phyloP scores from a whole-genome alignment of 495 filamentous ascomycete species.

The Daldinia vernicosa region DNA sequence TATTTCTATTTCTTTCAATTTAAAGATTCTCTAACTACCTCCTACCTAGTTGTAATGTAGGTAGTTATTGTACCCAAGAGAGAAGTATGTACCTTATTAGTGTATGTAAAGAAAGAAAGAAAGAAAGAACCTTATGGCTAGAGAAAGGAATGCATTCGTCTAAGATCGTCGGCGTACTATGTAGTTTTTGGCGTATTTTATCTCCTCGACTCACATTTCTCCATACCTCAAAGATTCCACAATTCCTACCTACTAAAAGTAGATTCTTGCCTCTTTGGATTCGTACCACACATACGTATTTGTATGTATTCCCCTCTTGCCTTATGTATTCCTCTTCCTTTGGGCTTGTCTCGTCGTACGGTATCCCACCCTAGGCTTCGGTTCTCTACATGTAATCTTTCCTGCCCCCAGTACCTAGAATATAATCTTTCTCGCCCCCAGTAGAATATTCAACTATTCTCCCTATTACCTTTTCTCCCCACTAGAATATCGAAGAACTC shows the following conservation, averaged over 20 bases:
- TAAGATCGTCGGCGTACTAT: neutral
- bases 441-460: neutral
- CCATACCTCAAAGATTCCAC: conserved; percentile 16
- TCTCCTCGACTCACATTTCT: conserved; percentile 16
- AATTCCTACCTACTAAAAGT: conserved; percentile 12
- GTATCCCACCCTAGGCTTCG: neutral
- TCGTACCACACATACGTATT: conserved; percentile 11
- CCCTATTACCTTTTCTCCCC: neutral
- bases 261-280: conserved; percentile 7
- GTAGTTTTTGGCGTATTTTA: conserved; percentile 11
- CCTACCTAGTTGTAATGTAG: no score
- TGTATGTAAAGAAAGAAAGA: neutral
- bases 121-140: neutral
- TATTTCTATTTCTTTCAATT: no score
- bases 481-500: neutral
- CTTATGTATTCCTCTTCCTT: conserved; percentile 1
- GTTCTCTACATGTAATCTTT: neutral
- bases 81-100: neutral
- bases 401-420: neutral
- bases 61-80: no score
- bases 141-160: neutral
- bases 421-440: neutral
- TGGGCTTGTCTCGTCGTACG: neutral
- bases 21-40: no score
- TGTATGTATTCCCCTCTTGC: conserved; percentile 3